Evolutionary conservation across 371 early-diverging fungal species (phyloP).

Genomic region (Mucor velutinosus): DNA sequence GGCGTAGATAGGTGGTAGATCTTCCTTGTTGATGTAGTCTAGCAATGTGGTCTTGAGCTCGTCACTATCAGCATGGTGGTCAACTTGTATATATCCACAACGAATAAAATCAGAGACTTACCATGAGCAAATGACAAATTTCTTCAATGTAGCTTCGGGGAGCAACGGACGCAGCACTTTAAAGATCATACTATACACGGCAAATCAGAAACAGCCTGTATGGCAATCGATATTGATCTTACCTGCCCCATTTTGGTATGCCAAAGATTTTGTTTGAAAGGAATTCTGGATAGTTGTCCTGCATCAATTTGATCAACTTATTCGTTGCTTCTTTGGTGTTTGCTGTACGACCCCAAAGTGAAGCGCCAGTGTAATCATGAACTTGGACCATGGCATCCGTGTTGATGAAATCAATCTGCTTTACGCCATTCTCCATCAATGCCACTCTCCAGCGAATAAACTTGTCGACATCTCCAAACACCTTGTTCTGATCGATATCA

Average conservation of each 20-base stretch:
- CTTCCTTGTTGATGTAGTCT: conserved; percentile 10
- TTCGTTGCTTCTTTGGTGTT: conserved; percentile 57
- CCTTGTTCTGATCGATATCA: conserved; percentile 52
- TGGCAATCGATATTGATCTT: neutral
- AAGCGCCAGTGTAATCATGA: conserved; percentile 64
- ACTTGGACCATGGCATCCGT: conserved; percentile 63
- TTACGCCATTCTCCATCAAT: conserved; percentile 61
- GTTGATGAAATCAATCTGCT: conserved; percentile 53
- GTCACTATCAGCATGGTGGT: conserved; percentile 6
- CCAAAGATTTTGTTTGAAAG: conserved; percentile 62
- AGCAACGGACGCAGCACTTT: conserved; percentile 56
- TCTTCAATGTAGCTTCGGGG: conserved; percentile 60
- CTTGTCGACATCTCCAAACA: conserved; percentile 57
- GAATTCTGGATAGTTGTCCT: conserved; percentile 68
- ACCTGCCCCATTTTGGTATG: conserved; percentile 66
- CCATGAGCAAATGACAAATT: conserved; percentile 59
- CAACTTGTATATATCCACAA: neutral
- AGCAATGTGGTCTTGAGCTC: conserved; percentile 12
- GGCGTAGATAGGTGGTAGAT: conserved; percentile 15
- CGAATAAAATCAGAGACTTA: neutral
- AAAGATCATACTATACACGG: conserved; percentile 46
- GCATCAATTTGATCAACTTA: conserved; percentile 56
- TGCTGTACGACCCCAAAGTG: conserved; percentile 53
- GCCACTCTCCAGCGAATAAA: conserved; percentile 70
- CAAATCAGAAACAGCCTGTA: neutral